phyloP scores from a whole-genome alignment of 1,284 basidiomycete species.

The Trichosporon inkin region DNA sequence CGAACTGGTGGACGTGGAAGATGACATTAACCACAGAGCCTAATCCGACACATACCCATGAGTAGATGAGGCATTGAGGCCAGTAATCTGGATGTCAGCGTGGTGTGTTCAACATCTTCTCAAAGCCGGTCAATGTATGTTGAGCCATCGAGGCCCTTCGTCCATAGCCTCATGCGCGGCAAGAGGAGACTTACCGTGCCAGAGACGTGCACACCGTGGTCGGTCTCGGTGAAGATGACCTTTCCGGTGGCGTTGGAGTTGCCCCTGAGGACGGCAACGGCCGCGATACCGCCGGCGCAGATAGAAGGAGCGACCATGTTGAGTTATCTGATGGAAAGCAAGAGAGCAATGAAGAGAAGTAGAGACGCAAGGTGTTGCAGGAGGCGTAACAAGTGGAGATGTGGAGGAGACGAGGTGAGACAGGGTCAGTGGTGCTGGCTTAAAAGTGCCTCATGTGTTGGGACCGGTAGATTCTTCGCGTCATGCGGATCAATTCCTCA shows the following conservation, averaged over 20 bases:
- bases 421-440: background rate
- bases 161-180: too few species aligned
- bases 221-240: conserved; percentile 15
- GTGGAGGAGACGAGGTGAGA: background rate
- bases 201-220: conserved; percentile 9
- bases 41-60: too few species aligned
- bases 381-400: background rate
- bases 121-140: background rate
- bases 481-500: too few species aligned
- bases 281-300: conserved; percentile 10
- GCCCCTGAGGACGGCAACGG: conserved; percentile 13
- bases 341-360: background rate
- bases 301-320: background rate
- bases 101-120: background rate
- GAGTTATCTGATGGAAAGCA: background rate
- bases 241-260: conserved; percentile 10
- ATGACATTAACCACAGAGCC: too few species aligned
- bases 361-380: background rate
- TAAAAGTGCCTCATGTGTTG: conserved; percentile 5
- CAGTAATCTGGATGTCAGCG: conserved; percentile 13
- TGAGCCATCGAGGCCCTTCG: too few species aligned
- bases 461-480: background rate
- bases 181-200: conserved; percentile 17
- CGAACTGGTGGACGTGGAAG: conserved; percentile 21
- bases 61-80: conserved; percentile 10